Evolutionary conservation across 176 grass and related monocot genomes (phyloP), one percentile per base, ranked within the genome.

Genomic region (Melocanna baccifera): DNA sequence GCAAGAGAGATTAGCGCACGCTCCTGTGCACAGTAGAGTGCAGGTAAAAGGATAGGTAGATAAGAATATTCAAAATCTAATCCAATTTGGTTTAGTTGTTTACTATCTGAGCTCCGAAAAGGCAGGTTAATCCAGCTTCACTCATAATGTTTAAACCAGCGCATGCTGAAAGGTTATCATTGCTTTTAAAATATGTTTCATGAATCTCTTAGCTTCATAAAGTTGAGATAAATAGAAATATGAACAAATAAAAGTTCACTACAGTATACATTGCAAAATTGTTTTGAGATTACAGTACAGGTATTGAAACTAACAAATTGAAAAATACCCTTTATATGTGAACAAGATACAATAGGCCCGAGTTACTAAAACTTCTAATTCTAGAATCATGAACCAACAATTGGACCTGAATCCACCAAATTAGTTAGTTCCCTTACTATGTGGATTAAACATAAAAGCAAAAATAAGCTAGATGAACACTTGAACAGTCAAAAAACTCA

Each of bases 391-490:
- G 1, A 48, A 20, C 16, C 20, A 18, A 74, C 71, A 61, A 62
- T 32, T 25, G 18, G 28, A 53, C 32, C 36, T 71, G 6, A 59
- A 81, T 46, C 9, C 45, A 62, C 3, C 62, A 79, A 62, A 42
- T 74, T 56, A 86, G 41, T 71, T 76, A 71, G 56, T 20, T 16
- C 45, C 16, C 18, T 51, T 46, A n/a, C 18, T 67, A 29, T 34
- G 59, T 28, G 42, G 15, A 18, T 83, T 19, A 78, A 78, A 30
- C n/a, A 61, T 37, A 82, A 42, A 29, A 13, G 64, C 0, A 66
- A 79, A 76, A 45, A 25, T 45, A 65, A 71, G 52, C 75, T 22
- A 53, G 26, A 51, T 73, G 30, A 56, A 83, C 69, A 89, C 62
- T 78, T 73, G 37, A 58, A 87, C 74, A 83, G 55, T 37, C 72